A percentile compares a stretch with the other conserved stretches of the same genome.
phyloP scores from a whole-genome alignment of 2,329 filamentous ascomycete genomes.

The Thielaviopsis cerberus region DNA sequence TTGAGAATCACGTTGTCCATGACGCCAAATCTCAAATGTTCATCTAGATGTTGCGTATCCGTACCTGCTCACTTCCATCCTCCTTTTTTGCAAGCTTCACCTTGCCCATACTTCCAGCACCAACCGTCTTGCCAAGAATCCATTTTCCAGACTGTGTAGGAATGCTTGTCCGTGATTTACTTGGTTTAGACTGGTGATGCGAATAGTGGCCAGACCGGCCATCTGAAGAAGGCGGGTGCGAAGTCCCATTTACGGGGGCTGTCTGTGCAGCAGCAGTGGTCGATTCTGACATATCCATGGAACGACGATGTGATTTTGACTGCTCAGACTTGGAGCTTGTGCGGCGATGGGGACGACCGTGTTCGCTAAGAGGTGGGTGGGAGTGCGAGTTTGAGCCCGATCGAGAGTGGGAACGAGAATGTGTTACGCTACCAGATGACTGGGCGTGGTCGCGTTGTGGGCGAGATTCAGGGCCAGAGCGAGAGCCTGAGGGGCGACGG shows the following conservation, averaged over 20 bases:
- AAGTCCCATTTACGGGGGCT: neutral
- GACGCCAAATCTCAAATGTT: neutral
- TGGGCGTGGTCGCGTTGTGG: constrained; percentile 10
- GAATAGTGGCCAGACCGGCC: constrained; percentile 6
- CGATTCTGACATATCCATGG: constrained; percentile 9
- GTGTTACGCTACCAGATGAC: constrained; percentile 8
- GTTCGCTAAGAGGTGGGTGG: constrained; percentile 11
- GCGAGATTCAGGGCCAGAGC: constrained; percentile 9
- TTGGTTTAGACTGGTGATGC: constrained; percentile 22
- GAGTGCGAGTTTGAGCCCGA: constrained; percentile 1
- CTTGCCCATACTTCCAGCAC: constrained; percentile 96
- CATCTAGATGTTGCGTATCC: constrained; percentile 15
- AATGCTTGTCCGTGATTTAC: constrained; percentile 59
- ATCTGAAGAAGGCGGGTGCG: neutral
- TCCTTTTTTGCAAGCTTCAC: constrained; percentile 87
- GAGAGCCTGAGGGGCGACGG: constrained; percentile 8
- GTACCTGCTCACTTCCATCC: constrained; percentile 81
- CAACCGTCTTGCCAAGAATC: constrained; percentile 90
- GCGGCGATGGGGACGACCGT: constrained; percentile 11
- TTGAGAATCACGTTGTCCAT: neutral
- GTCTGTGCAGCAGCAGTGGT: neutral
- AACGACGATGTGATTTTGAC: constrained; percentile 5
- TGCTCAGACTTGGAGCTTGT: constrained; percentile 9
- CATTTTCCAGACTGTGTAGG: constrained; percentile 81
- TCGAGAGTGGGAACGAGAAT: constrained; percentile 1